These are phyloP conservation scores for Papilionanthe hybrid DNA, from an alignment of 116 monocot species.

Conservation along the genomic window DNA sequence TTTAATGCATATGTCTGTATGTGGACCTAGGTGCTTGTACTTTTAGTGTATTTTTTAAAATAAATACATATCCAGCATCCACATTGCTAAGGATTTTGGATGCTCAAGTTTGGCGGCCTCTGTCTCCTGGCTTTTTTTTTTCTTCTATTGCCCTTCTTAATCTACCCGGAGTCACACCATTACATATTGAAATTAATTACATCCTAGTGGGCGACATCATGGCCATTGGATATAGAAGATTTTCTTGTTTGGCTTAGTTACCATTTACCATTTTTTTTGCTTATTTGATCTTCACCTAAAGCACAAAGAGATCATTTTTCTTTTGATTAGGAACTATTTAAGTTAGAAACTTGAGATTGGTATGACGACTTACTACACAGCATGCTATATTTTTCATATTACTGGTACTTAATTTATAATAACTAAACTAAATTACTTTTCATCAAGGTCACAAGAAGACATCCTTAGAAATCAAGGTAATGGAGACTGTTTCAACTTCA, in stretches of 20 bases:
- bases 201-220: not conserved
- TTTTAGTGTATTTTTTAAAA: no score
- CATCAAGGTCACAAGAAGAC: not conserved
- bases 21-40: no score
- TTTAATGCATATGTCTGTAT: not conserved
- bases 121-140: not conserved
- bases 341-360: not conserved
- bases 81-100: not conserved
- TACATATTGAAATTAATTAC: not conserved
- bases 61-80: no score
- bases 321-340: not conserved
- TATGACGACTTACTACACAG: not conserved
- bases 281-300: not conserved
- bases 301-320: no score
- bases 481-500: constrained; percentile 11
- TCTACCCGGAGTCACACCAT: not conserved
- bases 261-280: not conserved
- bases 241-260: not conserved
- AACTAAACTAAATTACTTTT: not conserved
- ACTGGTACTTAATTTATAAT: not conserved
- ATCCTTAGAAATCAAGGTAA: not conserved
- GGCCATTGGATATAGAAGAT: not conserved
- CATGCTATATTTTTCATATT: not conserved
- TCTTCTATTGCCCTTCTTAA: not conserved
- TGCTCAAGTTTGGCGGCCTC: not conserved